Evolutionary conservation across 306 rosid species (phyloP).

Genomic region (Corylus avellana): DNA sequence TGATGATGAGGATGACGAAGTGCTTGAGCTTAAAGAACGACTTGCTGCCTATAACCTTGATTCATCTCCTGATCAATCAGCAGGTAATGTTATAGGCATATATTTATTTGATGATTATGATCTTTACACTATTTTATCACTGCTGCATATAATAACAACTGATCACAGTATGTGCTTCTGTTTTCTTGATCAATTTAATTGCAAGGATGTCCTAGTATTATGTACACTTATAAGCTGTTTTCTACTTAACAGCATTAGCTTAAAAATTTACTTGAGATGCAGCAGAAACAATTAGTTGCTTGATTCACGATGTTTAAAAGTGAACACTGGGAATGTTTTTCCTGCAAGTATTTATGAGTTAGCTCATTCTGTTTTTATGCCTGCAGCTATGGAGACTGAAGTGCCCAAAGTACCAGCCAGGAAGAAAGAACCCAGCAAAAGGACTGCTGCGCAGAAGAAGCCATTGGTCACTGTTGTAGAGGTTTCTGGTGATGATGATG

Average conservation of each 20-base stretch:
- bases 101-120: not conserved
- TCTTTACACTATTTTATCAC: not conserved
- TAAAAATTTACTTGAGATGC: not conserved
- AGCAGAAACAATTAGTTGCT: too few species aligned
- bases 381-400: constrained; percentile 58
- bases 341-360: not conserved
- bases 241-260: not conserved
- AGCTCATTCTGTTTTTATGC: not conserved
- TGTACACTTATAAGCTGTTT: not conserved
- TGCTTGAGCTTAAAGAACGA: constrained; percentile 81
- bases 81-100: constrained; percentile 39
- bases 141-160: not conserved
- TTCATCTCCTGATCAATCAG: constrained; percentile 61
- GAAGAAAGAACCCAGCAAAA: constrained; percentile 51
- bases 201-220: not conserved
- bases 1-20: constrained; percentile 48
- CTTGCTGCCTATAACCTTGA: constrained; percentile 88
- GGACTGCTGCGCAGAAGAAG: constrained; percentile 59
- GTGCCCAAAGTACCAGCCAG: constrained; percentile 43
- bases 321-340: not conserved
- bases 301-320: too few species aligned
- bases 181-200: not conserved
- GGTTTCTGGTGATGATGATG: constrained; percentile 39
- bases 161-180: too few species aligned
- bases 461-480: constrained; percentile 38